Conservation (phyloP, 495 filamentous ascomycete species). For the Evernia prunastri region DNA sequence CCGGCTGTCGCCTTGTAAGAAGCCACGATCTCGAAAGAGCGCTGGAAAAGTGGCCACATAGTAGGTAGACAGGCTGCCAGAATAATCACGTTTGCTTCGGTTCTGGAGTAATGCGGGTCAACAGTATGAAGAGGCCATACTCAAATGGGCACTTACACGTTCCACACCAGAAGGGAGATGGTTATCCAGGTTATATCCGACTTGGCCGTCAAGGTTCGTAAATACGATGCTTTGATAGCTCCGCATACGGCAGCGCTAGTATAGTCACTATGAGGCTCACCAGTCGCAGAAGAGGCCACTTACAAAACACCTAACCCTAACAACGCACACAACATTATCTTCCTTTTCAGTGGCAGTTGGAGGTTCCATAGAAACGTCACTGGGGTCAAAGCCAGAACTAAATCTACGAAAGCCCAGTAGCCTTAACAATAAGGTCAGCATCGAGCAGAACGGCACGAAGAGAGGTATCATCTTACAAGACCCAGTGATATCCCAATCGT, state of each 20-base stretch:
- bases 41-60: too few species aligned
- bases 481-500: background rate
- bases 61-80: too few species aligned
- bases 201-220: background rate
- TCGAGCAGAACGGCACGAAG: background rate
- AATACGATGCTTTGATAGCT: background rate
- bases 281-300: background rate
- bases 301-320: background rate
- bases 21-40: too few species aligned
- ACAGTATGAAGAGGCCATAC: background rate
- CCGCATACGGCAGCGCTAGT: background rate
- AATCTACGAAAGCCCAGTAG: slow-evolving; percentile 3
- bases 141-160: background rate
- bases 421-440: background rate
- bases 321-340: background rate
- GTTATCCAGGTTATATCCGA: background rate
- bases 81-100: background rate
- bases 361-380: slow-evolving; percentile 7
- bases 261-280: background rate
- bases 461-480: slow-evolving; percentile 1
- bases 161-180: background rate
- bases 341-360: background rate
- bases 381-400: background rate
- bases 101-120: background rate
- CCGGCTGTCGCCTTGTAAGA: too few species aligned